Conservation (phyloP, 2,329 filamentous ascomycete genomes). For the Sarocladium brachiariae region DNA sequence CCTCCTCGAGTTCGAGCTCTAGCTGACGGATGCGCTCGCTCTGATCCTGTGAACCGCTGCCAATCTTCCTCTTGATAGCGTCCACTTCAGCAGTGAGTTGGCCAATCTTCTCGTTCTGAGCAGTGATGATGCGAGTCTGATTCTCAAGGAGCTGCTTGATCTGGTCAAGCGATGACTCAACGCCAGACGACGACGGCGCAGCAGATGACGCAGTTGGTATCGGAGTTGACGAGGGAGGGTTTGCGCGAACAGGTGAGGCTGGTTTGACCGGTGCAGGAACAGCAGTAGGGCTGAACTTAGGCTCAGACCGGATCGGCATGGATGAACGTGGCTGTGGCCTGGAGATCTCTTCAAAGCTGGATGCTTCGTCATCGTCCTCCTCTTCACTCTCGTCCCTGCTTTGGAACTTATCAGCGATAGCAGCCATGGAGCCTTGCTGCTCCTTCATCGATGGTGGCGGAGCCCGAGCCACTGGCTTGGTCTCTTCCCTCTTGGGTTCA, state of each 20-base stretch:
- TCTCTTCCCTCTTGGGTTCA: constrained; percentile 48
- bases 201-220: constrained; percentile 14
- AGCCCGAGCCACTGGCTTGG: constrained; percentile 37
- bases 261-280: constrained; percentile 12
- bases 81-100: constrained; percentile 68
- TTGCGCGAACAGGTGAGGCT: constrained; percentile 20
- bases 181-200: constrained; percentile 21
- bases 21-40: constrained; percentile 61
- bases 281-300: constrained; percentile 29
- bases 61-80: constrained; percentile 69
- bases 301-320: constrained; percentile 28
- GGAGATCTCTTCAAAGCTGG: constrained; percentile 80
- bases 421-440: constrained; percentile 80
- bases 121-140: constrained; percentile 69
- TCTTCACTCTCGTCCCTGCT: constrained; percentile 62
- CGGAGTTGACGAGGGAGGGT: constrained; percentile 10
- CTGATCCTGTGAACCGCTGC: constrained; percentile 50
- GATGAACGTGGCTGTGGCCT: constrained; percentile 62
- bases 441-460: constrained; percentile 68
- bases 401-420: constrained; percentile 79
- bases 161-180: constrained; percentile 60
- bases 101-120: constrained; percentile 71
- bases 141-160: constrained; percentile 72
- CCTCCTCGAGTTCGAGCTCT: constrained; percentile 60
- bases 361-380: constrained; percentile 58